A percentile compares a stretch with the other conserved stretches of the same genome.
Conservation (phyloP, 176 grass and related monocot species). For the Aegilops tauschii region DNA sequence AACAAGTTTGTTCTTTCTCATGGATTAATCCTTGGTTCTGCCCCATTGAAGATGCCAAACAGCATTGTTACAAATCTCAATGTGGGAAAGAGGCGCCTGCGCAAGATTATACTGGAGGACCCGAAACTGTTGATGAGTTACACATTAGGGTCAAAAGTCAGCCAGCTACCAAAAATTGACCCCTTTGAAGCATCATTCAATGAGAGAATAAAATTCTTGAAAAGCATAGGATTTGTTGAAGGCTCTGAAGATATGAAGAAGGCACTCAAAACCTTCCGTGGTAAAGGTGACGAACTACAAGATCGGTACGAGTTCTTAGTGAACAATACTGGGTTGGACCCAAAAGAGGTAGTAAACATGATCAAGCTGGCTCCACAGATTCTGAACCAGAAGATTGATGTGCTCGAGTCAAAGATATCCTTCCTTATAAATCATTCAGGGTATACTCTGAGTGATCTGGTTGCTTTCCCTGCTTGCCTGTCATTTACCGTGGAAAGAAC, state of each 20-base stretch:
- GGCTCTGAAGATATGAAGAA: constrained; percentile 50
- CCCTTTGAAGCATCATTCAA: constrained; percentile 29
- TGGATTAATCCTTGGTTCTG: constrained; percentile 43
- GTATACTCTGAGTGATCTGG: constrained; percentile 49
- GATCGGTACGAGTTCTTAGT: constrained; percentile 55
- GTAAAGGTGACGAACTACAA: constrained; percentile 65
- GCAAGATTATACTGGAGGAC: constrained; percentile 49
- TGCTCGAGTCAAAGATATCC: constrained; percentile 52
- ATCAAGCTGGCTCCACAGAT: constrained; percentile 52
- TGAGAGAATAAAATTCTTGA: constrained; percentile 48
- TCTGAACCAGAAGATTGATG: constrained; percentile 58
- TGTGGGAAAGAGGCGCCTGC: constrained; percentile 45
- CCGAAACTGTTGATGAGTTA: constrained; percentile 45
- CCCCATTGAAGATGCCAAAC: constrained; percentile 39
- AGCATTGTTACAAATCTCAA: constrained; percentile 42
- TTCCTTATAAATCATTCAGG: constrained; percentile 46
- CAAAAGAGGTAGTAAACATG: constrained; percentile 42
- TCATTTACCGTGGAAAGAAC: constrained; percentile 49
- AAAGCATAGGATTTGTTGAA: constrained; percentile 50
- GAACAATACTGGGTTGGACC: constrained; percentile 42
- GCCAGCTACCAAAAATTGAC: constrained; percentile 29
- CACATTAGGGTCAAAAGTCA: constrained; percentile 43
- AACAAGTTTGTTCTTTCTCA: constrained; percentile 48
- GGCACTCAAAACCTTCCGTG: constrained; percentile 53
- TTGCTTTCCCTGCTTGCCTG: constrained; percentile 45